phyloP scores from a whole-genome alignment of 306 rosid species.

The Clitoria ternatea region DNA sequence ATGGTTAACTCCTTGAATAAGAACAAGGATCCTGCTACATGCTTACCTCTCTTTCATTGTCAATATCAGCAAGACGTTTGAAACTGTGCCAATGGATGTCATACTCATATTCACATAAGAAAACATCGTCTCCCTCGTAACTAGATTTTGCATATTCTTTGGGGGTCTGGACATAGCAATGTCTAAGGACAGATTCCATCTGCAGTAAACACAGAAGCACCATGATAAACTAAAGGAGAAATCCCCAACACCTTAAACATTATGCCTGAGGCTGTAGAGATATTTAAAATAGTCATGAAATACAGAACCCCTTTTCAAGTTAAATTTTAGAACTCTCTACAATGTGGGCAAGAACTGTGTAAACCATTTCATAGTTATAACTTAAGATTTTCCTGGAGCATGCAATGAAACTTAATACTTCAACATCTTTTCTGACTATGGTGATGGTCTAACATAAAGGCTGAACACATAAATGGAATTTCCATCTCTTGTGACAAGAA shows the following conservation, averaged over 20 bases:
- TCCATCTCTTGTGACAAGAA: neutral
- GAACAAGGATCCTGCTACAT: conserved; percentile 10
- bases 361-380: neutral
- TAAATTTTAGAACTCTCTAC: neutral
- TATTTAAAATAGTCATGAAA: neutral
- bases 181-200: conserved; percentile 87
- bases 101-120: conserved; percentile 85
- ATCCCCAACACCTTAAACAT: conserved; percentile 1
- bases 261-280: neutral
- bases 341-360: neutral
- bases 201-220: conserved; percentile 31
- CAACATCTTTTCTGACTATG: neutral
- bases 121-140: conserved; percentile 81
- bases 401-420: neutral
- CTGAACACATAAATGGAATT: neutral
- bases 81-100: conserved; percentile 87
- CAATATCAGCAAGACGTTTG: conserved; percentile 80
- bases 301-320: neutral
- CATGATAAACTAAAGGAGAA: conserved; percentile 18
- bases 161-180: conserved; percentile 68
- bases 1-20: conserved; percentile 5
- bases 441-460: neutral
- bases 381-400: neutral
- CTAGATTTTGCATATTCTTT: conserved; percentile 69
- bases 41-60: conserved; percentile 54